These are phyloP conservation scores for Calonectria montana DNA, from an alignment of 2,329 filamentous ascomycete species.

Conservation along the genomic window DNA sequence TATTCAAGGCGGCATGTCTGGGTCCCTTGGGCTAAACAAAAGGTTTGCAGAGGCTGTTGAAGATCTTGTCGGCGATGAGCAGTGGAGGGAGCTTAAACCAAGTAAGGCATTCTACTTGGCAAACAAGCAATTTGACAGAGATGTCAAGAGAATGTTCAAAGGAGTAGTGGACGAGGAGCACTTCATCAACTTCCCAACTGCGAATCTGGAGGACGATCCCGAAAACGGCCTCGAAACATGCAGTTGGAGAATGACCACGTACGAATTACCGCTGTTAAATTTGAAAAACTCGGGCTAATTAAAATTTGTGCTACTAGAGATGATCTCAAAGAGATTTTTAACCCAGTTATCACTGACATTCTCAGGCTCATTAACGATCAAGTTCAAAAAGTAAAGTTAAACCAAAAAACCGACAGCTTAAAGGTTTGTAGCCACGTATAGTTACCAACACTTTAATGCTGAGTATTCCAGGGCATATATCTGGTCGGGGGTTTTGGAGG, in stretches of 20 bases:
- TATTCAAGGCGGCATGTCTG: constrained; percentile 34
- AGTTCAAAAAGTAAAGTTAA: constrained; percentile 21
- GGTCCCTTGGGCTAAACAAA: constrained; percentile 37
- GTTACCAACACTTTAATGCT: background rate
- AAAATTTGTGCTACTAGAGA: background rate
- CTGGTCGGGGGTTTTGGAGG: constrained; percentile 53
- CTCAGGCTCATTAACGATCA: constrained; percentile 32
- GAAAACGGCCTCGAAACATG: constrained; percentile 13
- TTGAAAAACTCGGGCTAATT: background rate
- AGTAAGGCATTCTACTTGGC: constrained; percentile 25
- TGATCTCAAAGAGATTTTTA: constrained; percentile 26
- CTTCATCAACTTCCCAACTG: constrained; percentile 35
- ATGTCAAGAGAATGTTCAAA: constrained; percentile 33
- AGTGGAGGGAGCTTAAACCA: constrained; percentile 20
- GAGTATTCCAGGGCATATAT: constrained; percentile 39
- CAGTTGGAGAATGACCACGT: constrained; percentile 36
- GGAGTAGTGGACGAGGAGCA: constrained; percentile 25
- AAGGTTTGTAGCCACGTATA: background rate
- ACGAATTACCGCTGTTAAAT: background rate
- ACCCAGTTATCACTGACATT: constrained; percentile 35
- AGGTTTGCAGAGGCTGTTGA: constrained; percentile 32
- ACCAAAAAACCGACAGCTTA: constrained; percentile 16
- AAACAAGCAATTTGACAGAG: constrained; percentile 28
- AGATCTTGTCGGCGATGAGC: constrained; percentile 26
- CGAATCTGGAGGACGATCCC: constrained; percentile 28